phyloP scores from a whole-genome alignment of 139 green algal genomes.

The Chlamydomonas incerta region DNA sequence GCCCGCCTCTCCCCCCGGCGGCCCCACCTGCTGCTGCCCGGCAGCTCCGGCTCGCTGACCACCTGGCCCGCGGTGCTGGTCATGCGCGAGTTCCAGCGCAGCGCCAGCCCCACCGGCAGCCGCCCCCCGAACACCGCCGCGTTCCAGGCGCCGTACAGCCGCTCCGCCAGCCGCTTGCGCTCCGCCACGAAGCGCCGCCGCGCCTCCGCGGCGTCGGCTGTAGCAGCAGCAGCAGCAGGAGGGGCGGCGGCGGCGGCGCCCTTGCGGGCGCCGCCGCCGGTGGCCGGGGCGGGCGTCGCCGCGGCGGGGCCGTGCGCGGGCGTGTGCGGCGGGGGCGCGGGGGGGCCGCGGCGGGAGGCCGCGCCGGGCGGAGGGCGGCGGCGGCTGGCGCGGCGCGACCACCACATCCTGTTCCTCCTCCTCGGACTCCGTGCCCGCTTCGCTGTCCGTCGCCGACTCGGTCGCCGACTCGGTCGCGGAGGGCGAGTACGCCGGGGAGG shows the following conservation, averaged over 20 bases:
- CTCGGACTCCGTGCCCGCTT: not conserved
- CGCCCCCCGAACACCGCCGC: conserved; percentile 60
- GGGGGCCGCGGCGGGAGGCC: not conserved
- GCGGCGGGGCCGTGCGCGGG: no score
- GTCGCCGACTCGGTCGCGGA: not conserved
- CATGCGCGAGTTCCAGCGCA: conserved; percentile 72
- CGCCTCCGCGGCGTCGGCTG: not conserved
- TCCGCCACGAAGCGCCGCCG: conserved; percentile 32
- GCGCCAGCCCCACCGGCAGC: conserved; percentile 56
- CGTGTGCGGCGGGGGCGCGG: not conserved
- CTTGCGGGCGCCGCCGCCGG: no score
- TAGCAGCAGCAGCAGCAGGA: not conserved
- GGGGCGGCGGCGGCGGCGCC: no score
- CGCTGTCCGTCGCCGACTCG: not conserved
- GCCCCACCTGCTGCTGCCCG: not conserved
- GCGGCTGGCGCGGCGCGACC: no score
- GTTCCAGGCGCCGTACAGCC: conserved; percentile 65
- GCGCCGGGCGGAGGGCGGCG: no score
- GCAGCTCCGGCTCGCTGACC: not conserved
- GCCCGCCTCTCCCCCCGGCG: not conserved
- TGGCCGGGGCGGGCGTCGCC: no score
- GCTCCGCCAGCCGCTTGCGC: conserved; percentile 48
- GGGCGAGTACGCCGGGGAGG: not conserved
- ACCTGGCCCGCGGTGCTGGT: conserved; percentile 61
- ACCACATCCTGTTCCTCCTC: not conserved